Conservation (phyloP, 805 yeast species). For the Pichia kluyveri region DNA sequence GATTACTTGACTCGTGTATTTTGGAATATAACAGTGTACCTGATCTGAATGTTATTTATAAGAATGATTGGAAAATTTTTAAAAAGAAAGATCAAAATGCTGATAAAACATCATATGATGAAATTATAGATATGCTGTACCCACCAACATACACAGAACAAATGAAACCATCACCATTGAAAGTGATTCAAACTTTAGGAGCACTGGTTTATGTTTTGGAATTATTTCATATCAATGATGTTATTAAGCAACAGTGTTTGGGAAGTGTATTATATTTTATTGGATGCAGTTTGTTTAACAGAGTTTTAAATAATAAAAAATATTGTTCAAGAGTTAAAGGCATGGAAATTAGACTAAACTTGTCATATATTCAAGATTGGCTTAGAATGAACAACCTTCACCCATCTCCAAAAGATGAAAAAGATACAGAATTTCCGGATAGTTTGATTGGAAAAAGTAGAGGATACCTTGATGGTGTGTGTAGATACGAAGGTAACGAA, state of each 20-base stretch:
- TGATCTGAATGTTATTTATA: slow-evolving; percentile 70
- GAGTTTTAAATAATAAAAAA: slow-evolving; percentile 55
- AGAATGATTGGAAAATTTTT: slow-evolving; percentile 53
- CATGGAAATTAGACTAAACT: slow-evolving; percentile 77
- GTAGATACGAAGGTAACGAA: slow-evolving; percentile 21
- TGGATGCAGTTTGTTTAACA: slow-evolving; percentile 63
- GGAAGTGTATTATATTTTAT: slow-evolving; percentile 75
- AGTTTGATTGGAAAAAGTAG: slow-evolving; percentile 17
- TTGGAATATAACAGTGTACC: slow-evolving; percentile 76
- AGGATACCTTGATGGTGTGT: slow-evolving; percentile 19
- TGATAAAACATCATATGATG: slow-evolving; percentile 50
- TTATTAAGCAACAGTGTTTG: slow-evolving; percentile 69
- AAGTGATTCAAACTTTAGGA: slow-evolving; percentile 76
- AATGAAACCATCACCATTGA: slow-evolving; percentile 83
- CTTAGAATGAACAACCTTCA: slow-evolving; percentile 57
- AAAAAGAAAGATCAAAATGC: slow-evolving; percentile 30
- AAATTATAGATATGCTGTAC: slow-evolving; percentile 62
- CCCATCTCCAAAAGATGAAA: slow-evolving; percentile 27
- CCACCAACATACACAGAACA: slow-evolving; percentile 81
- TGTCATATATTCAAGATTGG: slow-evolving; percentile 92
- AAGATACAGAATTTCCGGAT: slow-evolving; percentile 26
- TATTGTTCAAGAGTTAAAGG: slow-evolving; percentile 77
- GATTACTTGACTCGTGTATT: slow-evolving; percentile 54
- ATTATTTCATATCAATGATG: slow-evolving; percentile 69
- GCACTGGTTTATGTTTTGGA: slow-evolving; percentile 82